phyloP scores from a whole-genome alignment of 106 monocot species.

The Dendrobium catenatum region DNA sequence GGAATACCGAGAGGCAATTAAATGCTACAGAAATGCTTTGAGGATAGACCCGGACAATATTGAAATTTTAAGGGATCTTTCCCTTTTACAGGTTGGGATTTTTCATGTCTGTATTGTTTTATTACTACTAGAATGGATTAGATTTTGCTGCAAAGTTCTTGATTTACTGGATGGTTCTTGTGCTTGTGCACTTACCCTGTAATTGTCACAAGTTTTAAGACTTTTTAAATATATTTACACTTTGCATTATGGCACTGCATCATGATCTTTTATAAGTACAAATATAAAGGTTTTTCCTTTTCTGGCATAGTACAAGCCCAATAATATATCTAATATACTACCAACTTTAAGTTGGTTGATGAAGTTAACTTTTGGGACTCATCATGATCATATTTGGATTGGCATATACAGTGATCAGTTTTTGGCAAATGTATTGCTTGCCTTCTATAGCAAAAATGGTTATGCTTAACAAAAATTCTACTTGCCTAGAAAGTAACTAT shows the following conservation, averaged over 20 bases:
- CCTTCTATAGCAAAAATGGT: background rate
- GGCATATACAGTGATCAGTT: background rate
- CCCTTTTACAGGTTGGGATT: slow-evolving; percentile 71
- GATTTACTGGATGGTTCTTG: background rate
- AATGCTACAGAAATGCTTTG: slow-evolving; percentile 97
- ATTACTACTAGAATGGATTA: background rate
- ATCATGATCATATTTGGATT: background rate
- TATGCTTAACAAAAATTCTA: background rate
- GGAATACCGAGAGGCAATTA: slow-evolving; percentile 97
- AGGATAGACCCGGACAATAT: slow-evolving; percentile 96
- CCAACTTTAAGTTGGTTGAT: background rate
- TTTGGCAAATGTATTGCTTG: background rate
- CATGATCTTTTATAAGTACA: background rate
- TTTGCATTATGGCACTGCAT: background rate
- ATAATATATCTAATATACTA: background rate
- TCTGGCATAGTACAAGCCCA: background rate
- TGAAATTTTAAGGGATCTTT: slow-evolving; percentile 92
- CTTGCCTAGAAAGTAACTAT: background rate
- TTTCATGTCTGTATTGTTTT: background rate
- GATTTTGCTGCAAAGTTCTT: background rate
- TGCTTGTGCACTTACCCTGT: background rate
- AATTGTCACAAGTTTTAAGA: background rate
- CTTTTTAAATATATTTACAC: background rate
- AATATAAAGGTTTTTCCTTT: background rate
- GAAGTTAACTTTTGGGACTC: background rate